These are phyloP conservation scores for Aspergillus fumigatiaffinis DNA, from an alignment of 2,329 filamentous ascomycete genomes.

Conservation along the genomic window DNA sequence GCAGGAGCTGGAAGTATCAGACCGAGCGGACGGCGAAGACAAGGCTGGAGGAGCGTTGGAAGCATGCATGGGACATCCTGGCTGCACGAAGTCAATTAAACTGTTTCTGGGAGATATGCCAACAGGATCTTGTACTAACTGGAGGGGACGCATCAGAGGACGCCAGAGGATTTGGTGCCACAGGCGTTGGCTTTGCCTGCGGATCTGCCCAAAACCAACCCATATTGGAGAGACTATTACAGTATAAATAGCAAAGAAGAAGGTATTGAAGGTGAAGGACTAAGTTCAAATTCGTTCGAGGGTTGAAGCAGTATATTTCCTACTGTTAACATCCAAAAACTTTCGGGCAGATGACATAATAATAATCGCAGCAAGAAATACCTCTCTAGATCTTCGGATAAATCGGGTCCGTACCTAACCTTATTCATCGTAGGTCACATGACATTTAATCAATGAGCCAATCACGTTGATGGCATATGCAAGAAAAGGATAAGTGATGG, in stretches of 20 bases:
- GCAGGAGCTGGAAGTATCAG: slow-evolving; percentile 35
- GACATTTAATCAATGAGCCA: not conserved
- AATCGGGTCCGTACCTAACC: not conserved
- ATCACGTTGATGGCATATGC: not conserved
- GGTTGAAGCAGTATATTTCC: not conserved
- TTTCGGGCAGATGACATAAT: slow-evolving; percentile 8
- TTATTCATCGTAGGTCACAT: not conserved
- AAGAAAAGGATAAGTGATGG: not conserved
- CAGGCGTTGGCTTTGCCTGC: slow-evolving; percentile 34
- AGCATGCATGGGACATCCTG: slow-evolving; percentile 67
- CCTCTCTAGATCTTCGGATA: not conserved
- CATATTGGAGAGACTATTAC: slow-evolving; percentile 42
- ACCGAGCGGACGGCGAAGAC: slow-evolving; percentile 24
- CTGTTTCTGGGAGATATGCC: not conserved
- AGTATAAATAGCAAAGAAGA: slow-evolving; percentile 11
- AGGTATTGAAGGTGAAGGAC: not conserved
- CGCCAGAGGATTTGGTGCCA: slow-evolving; percentile 48
- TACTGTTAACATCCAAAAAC: not conserved
- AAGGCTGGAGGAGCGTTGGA: slow-evolving; percentile 28
- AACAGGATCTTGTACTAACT: slow-evolving; percentile 37
- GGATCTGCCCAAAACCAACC: slow-evolving; percentile 69
- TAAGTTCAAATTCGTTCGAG: not conserved
- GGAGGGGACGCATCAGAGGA: slow-evolving; percentile 50
- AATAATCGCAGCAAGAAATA: not conserved
- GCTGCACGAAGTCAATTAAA: slow-evolving; percentile 42